These are phyloP conservation scores for Abortiporus biennis DNA, from an alignment of 1,284 basidiomycete species.

Conservation along the genomic window DNA sequence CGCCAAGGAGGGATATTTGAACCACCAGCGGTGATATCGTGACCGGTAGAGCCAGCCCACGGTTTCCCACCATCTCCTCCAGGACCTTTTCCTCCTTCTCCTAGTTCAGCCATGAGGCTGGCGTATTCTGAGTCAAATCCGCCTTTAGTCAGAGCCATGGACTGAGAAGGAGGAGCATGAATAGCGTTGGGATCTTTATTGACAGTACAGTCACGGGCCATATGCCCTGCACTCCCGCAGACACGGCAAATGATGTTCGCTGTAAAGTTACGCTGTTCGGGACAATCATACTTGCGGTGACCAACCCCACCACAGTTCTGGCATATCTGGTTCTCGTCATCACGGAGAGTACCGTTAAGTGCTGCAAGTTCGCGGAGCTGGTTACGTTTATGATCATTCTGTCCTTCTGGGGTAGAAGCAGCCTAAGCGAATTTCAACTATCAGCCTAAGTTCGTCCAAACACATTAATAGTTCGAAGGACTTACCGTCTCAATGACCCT, in stretches of 20 bases:
- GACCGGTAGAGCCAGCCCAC: slow-evolving; percentile 61
- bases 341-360: slow-evolving; percentile 96
- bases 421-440: slow-evolving; percentile 48
- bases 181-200: slow-evolving; percentile 67
- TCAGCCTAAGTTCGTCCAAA: slow-evolving; percentile 10
- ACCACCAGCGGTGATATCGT: slow-evolving; percentile 74
- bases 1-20: slow-evolving; percentile 83
- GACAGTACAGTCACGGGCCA: slow-evolving; percentile 93
- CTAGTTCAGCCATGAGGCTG: slow-evolving; percentile 95
- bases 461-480: slow-evolving; percentile 12
- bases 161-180: slow-evolving; percentile 19
- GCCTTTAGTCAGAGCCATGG: slow-evolving; percentile 33
- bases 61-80: slow-evolving; percentile 49
- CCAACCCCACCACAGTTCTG: slow-evolving; percentile 96
- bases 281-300: slow-evolving; percentile 96
- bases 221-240: slow-evolving; percentile 92
- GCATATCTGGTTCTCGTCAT: slow-evolving; percentile 99
- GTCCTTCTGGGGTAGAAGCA: slow-evolving; percentile 96
- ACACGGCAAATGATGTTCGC: slow-evolving; percentile 97
- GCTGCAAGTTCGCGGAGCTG: slow-evolving; percentile 97
- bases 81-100: slow-evolving; percentile 68
- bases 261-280: slow-evolving; percentile 93
- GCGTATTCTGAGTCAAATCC: slow-evolving; percentile 98
- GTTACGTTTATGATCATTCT: slow-evolving; percentile 99
- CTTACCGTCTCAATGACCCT: slow-evolving; percentile 95